Percentiles rank a stretch among this genome's conserved stretches.
phyloP scores from a whole-genome alignment of 2,329 filamentous ascomycete species.

The Ilyonectria sp. region DNA sequence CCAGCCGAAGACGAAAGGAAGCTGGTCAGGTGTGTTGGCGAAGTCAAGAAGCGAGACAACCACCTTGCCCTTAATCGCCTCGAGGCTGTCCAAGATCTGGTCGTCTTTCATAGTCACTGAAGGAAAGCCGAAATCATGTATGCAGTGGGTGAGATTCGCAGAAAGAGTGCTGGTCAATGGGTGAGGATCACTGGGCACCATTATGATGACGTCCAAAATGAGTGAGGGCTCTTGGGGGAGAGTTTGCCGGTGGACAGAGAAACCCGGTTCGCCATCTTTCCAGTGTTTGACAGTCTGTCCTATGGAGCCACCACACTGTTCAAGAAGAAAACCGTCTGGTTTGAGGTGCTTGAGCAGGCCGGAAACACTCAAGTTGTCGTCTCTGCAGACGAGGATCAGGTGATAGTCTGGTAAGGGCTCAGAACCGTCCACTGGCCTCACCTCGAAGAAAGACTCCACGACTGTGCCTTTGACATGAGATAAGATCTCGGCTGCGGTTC shows the following conservation, averaged over 20 bases:
- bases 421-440: conserved; percentile 38
- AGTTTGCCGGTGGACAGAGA: background rate
- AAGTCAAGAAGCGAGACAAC: conserved; percentile 66
- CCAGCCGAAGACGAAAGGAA: conserved; percentile 57
- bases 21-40: conserved; percentile 40
- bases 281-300: background rate
- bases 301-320: conserved; percentile 19
- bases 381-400: conserved; percentile 49
- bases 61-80: conserved; percentile 44
- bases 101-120: conserved; percentile 15
- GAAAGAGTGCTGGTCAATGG: background rate
- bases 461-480: conserved; percentile 30
- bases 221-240: background rate
- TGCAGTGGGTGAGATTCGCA: background rate
- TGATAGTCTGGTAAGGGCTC: conserved; percentile 51
- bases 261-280: background rate
- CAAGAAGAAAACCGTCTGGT: conserved; percentile 49
- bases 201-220: conserved; percentile 30
- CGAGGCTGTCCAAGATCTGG: conserved; percentile 32
- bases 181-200: conserved; percentile 36
- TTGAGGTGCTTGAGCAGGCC: conserved; percentile 46
- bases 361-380: conserved; percentile 30
- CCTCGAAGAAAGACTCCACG: conserved; percentile 49
- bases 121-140: too few relatives aligned
- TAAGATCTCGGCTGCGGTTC: conserved; percentile 21